Conservation (phyloP, 176 grass and related monocot species). For the Elymus sibiricus region DNA sequence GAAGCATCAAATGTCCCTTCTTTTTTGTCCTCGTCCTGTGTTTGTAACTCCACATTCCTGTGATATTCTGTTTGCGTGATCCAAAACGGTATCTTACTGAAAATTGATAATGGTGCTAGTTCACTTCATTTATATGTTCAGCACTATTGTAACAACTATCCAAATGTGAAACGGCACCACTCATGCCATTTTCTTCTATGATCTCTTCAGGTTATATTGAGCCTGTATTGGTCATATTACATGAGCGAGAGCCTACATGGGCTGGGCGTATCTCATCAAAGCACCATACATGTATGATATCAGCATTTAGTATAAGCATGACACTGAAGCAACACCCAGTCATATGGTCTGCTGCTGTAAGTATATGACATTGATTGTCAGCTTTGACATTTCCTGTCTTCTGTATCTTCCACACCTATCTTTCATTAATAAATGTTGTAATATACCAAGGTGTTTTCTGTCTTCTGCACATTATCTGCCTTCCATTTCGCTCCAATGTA, state of each 20-base stretch:
- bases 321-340: conserved; percentile 85
- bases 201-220: conserved; percentile 88
- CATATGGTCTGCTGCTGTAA: conserved; percentile 97
- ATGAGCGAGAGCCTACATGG: conserved; percentile 93
- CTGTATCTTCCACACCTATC: neutral
- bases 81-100: neutral
- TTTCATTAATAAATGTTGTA: conserved; percentile 4
- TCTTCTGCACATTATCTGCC: neutral
- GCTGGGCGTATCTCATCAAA: conserved; percentile 89
- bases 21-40: neutral
- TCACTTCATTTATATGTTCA: conserved; percentile 13
- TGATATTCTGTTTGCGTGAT: neutral
- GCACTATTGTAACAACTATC: neutral
- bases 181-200: conserved; percentile 14
- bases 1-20: neutral
- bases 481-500: neutral
- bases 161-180: neutral
- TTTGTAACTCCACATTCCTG: neutral
- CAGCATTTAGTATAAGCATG: conserved; percentile 94
- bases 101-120: neutral
- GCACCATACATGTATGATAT: conserved; percentile 88
- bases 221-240: conserved; percentile 92
- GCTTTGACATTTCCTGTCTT: conserved; percentile 26
- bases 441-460: neutral
- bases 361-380: conserved; percentile 33